A percentile compares a stretch with the other conserved stretches of the same genome.
Conservation (phyloP, 75 land plant genomes). For the Cryptomeria japonica region DNA sequence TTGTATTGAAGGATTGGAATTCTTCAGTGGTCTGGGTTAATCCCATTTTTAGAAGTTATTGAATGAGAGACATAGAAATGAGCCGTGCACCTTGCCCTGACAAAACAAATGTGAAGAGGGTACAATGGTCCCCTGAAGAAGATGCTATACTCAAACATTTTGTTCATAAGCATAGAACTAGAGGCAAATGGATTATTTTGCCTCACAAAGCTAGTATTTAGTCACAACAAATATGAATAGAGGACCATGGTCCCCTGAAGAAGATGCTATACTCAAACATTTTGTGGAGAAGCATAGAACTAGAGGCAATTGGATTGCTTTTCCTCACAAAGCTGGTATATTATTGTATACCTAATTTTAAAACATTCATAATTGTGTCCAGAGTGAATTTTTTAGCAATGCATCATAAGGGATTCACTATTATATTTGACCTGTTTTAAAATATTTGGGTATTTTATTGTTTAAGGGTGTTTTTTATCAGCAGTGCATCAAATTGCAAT, state of each 20-base stretch:
- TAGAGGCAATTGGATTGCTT: too few species aligned
- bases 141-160: slow-evolving; percentile 24
- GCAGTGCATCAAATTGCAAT: too few species aligned
- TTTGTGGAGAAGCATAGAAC: too few species aligned
- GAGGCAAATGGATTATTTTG: slow-evolving; percentile 45
- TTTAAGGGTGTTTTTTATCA: too few species aligned
- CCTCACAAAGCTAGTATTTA: too few species aligned
- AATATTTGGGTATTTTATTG: neutral
- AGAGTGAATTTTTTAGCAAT: neutral
- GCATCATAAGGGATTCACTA: neutral
- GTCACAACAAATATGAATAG: too few species aligned
- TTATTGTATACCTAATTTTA: neutral
- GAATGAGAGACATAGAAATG: neutral
- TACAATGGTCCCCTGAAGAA: slow-evolving; percentile 46
- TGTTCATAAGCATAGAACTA: slow-evolving; percentile 28
- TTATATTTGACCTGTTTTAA: neutral
- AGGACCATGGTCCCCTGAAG: too few species aligned
- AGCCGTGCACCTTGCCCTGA: slow-evolving; percentile 32
- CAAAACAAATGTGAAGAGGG: slow-evolving; percentile 32
- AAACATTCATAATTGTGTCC: neutral
- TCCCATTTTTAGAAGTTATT: too few species aligned
- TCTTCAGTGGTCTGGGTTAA: too few species aligned
- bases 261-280: too few species aligned
- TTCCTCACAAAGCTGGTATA: slow-evolving; percentile 41
- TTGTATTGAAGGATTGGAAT: too few species aligned